Evolutionary conservation across 805 yeast genomes (phyloP), one percentile per base, ranked within the genome.

Genomic region (Ogataea nonfermentans): DNA sequence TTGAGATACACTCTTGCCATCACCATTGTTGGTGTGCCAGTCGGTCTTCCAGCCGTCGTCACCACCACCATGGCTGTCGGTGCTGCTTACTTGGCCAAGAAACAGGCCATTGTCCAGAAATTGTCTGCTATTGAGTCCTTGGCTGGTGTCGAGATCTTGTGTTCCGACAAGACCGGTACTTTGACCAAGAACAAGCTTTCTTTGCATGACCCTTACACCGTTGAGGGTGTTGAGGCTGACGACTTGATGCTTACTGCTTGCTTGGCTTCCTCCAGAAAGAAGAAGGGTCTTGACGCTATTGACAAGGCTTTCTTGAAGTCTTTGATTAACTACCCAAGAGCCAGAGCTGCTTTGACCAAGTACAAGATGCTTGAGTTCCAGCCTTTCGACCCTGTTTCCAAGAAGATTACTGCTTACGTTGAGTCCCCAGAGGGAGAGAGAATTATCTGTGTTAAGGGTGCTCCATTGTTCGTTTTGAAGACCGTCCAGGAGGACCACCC

Each of bases 11-110:
- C 95, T 59, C 74, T 89, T 66, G 96, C 95, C 57, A 88, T 89
- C 69, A 89, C 96, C 74, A 87, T 89, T 71, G 83, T 89, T 59
- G 96, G 96, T 83, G 96, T 89, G 58, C 96, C 96, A 68, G 96
- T 89, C 56, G 96, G 96, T 84, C 81, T 89, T 67, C 96, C 96
- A 69, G 96, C 95, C 67, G 96, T 89, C 64, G 96, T 88, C 56
- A 89, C 96, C 76, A 89, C 96, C 61, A 89, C 96, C 68, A 88
- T 89, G 96, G 97, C 97, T 70, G 97, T 90, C 71, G 97, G 97
- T 81, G 97, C 96, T 68, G 96, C 96, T 65, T 87, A 89, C 84
- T 76, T 89, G 65, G 96, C 96, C 61, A 86, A 88, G 80, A 89
- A 88, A 73, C 87, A 87, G 73, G 96, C 96, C 57, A 89, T 89